Base-by-base conservation (phyloP, 495 filamentous ascomycete genomes). In the Penicillium bialowiezense region DNA sequence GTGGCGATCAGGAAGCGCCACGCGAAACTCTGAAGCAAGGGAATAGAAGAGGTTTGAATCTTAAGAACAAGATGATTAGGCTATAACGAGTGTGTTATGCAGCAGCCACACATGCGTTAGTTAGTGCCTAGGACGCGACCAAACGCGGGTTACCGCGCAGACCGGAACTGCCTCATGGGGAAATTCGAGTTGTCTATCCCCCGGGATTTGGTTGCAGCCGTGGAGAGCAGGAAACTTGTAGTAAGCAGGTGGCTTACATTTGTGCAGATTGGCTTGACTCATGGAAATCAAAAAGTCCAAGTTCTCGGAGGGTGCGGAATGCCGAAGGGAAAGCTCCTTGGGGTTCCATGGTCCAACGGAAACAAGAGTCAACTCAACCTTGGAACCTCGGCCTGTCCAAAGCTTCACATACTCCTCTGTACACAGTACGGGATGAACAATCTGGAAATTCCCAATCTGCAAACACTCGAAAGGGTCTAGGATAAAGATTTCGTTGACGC, bases 161-260 rank as follows among this genome's bases (percentile, higher is more conserved):
- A 41, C 46, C 56, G 59, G 60, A 63, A 60, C 51, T 63, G 53
- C 60, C 60, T 60, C 14, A 41, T 38, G 31, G 23, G 51, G 60
- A 40, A 62, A 36, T 45, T 54, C 23, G 32, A 6, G 40, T 29
- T 48, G 43, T 10, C 7, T 15, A 54, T 51, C 55, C 57, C 50
- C 56, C 56, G 51, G 56, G 47, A 54, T 59, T 52, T 47, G 56
- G 50, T 47, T 46, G 38, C 38, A 36, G 52, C 52, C 40, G 50
- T 31, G 50, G 42, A 15, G 43, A 9, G 31, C 26, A 50, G 41
- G n/a, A 14, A 18, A 26, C 23, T 3, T 10, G 36, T 14, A n/a
- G 36, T 19, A 38, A n/a, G 29, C 12, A 32, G 12, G 39, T 41
- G 39, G 39, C 39, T 24, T 41, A 12, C 13, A 9, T 28, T 28